Evolutionary conservation across 2,329 filamentous ascomycete species (phyloP).

Genomic region (Epichloe bromicola): DNA sequence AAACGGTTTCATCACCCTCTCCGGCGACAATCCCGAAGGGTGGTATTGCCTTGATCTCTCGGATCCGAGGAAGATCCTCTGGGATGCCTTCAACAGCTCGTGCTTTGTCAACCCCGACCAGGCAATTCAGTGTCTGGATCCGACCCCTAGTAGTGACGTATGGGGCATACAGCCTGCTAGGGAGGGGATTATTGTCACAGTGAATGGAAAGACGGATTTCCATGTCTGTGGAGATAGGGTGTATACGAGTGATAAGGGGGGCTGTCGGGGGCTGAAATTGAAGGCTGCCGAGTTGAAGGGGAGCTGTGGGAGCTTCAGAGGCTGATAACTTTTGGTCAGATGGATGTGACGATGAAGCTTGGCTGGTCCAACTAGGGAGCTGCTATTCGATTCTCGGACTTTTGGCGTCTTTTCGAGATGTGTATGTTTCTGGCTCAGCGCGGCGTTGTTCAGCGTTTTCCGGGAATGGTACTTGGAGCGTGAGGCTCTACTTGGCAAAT

Average conservation of each 20-base stretch:
- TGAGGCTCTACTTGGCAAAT: too few species aligned
- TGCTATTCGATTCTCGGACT: too few species aligned
- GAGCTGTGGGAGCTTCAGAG: slow-evolving; percentile 10
- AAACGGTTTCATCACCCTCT: slow-evolving; percentile 16
- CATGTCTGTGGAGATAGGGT: slow-evolving; percentile 17
- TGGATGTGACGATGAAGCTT: too few species aligned
- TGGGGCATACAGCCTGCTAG: slow-evolving; percentile 15
- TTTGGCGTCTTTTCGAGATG: too few species aligned
- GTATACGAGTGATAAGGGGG: slow-evolving; percentile 10
- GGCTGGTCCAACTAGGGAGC: too few species aligned
- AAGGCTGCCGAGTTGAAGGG: slow-evolving; percentile 15
- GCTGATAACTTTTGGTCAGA: neutral
- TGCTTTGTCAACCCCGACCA: slow-evolving; percentile 17
- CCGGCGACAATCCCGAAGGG: slow-evolving; percentile 11
- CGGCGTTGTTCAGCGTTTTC: too few species aligned
- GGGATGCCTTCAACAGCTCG: slow-evolving; percentile 18
- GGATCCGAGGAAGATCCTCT: slow-evolving; percentile 13
- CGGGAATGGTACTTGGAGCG: too few species aligned
- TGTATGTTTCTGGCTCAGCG: too few species aligned
- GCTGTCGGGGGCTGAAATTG: slow-evolving; percentile 14
- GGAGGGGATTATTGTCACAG: slow-evolving; percentile 11
- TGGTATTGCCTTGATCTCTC: slow-evolving; percentile 20
- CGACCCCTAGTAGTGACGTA: slow-evolving; percentile 15
- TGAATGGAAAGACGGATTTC: slow-evolving; percentile 14
- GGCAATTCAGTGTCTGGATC: slow-evolving; percentile 20